phyloP scores from a whole-genome alignment of 495 filamentous ascomycete species.

The Hypoxylon intermedium region DNA sequence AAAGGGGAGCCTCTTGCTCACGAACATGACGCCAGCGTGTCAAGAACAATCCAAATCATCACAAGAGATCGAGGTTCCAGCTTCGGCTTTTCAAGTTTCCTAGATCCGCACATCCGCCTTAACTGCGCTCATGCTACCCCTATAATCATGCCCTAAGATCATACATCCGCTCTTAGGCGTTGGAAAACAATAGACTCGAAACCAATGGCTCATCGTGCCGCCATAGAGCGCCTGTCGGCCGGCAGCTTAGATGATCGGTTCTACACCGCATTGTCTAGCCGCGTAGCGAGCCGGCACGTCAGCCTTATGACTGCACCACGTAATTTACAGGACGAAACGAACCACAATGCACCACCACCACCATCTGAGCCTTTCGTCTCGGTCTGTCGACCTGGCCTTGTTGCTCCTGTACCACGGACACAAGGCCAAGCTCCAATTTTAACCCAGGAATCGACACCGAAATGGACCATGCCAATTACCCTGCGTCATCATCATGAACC shows the following conservation, averaged over 20 bases:
- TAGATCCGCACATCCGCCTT: neutral
- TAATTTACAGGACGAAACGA: constrained; percentile 15
- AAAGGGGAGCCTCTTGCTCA: too few species aligned
- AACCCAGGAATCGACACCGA: constrained; percentile 3
- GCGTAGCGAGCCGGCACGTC: constrained; percentile 15
- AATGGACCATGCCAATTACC: constrained; percentile 16
- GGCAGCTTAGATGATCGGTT: constrained; percentile 25
- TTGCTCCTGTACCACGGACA: neutral
- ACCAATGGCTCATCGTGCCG: constrained; percentile 16
- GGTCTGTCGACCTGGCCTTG: neutral
- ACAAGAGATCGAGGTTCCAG: neutral
- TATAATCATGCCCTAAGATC: constrained; percentile 12
- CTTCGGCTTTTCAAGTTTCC: neutral
- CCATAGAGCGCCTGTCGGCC: constrained; percentile 11
- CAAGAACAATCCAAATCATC: neutral
- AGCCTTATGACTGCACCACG: constrained; percentile 17
- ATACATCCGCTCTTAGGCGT: constrained; percentile 3
- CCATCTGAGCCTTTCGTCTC: constrained; percentile 10
- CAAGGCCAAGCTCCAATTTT: constrained; percentile 1
- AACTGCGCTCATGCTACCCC: constrained; percentile 4
- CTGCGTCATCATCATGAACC: constrained; percentile 20
- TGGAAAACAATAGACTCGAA: neutral
- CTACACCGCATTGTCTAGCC: constrained; percentile 29
- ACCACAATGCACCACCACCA: neutral
- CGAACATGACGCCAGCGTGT: too few species aligned